Evolutionary conservation across 306 rosid genomes (phyloP), one percentile per base, ranked within the genome.

Genomic region (Cotoneaster glaucophyllus): DNA sequence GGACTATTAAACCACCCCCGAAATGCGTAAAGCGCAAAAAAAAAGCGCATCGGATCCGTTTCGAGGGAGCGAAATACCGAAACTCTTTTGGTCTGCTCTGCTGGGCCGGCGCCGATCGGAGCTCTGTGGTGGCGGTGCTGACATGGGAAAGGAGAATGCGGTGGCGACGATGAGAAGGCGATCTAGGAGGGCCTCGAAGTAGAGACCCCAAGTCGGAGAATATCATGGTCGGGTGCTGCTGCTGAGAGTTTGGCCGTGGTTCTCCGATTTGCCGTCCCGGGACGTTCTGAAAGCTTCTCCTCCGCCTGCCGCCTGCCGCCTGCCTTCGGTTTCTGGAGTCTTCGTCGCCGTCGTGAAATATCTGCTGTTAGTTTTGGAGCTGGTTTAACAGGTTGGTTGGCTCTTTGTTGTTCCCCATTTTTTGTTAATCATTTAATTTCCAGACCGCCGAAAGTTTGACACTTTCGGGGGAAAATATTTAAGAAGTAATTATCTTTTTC

Each of bases 221-320:
- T 75, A 39, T 18, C 86, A 41, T 56, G 64, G 65, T 82, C 79
- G 6, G 45, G 41, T 37, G 41, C 61, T 58, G 57, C 73, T 74
- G 26, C 54, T 5, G 68, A 43, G 72, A 52, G 54, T 7, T 34
- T 69, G 24, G 61, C 64, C 78, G 26, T 68, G 65, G 57, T 86
- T 85, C 85, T 81, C 76, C 70, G 41, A 68, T 76, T 83, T 67
- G 71, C 43, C 44, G 41, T 73, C 68, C 77, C 12, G 58, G 50
- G 62, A 43, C 58, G 57, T 59, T 28, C 70, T 62, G 63, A 69
- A 62, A 59, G 59, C 13, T 62, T 62, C 45, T 62, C 44, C 19
- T 73, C 69, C 44, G 41, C 19, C 45, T n/a, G n/a, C n/a, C n/a
- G n/a, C n/a, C 26, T 14, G 19, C 53, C 19, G 7, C 19, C 26